Conservation (phyloP, 116 monocot species). For the Papilionanthe hybrid region DNA sequence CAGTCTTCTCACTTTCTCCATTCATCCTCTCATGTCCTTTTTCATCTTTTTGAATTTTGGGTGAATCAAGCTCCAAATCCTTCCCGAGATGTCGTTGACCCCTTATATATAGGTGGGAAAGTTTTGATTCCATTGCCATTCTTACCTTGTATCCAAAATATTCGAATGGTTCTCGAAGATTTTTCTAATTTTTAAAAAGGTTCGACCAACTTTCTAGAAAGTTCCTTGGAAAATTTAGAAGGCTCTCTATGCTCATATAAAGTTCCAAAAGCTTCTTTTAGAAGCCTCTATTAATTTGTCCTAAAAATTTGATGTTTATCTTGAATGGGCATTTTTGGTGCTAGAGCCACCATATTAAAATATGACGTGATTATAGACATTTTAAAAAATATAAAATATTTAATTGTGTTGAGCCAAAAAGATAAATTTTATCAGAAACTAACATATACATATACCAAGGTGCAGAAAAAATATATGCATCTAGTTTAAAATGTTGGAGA, state of each 20-base stretch:
- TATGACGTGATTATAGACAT: neutral
- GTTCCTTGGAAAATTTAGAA: neutral
- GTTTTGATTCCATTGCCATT: neutral
- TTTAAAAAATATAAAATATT: neutral
- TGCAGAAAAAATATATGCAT: neutral
- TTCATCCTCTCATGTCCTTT: too few relatives aligned
- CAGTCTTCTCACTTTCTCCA: too few relatives aligned
- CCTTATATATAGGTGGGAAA: neutral
- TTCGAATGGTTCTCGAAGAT: neutral
- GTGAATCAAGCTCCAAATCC: too few relatives aligned
- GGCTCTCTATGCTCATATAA: neutral
- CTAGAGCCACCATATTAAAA: neutral
- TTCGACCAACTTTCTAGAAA: neutral
- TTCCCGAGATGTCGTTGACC: neutral
- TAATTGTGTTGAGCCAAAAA: neutral
- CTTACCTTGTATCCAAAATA: neutral
- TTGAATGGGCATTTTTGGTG: neutral
- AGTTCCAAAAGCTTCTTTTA: neutral
- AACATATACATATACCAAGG: neutral
- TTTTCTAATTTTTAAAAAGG: neutral
- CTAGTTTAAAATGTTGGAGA: neutral
- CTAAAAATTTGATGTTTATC: neutral
- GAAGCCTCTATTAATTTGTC: neutral
- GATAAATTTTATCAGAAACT: neutral
- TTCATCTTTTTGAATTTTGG: too few relatives aligned